Base-by-base conservation (phyloP, 495 filamentous ascomycete genomes). In the Haplographium delicatum region DNA sequence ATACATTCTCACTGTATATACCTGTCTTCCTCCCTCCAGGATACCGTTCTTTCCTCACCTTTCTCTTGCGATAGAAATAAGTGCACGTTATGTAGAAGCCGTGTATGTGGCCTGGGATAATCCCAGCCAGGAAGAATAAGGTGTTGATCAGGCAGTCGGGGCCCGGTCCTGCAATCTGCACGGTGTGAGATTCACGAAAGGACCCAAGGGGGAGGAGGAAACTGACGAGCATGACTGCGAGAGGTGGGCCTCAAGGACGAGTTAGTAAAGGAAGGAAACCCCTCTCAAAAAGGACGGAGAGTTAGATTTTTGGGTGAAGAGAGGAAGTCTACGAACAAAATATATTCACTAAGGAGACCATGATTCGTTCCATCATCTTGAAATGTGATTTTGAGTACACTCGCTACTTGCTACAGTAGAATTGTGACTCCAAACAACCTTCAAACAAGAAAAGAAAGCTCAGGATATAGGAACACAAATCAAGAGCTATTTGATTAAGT, bases 1-100 rank as follows among this genome's bases (percentile, higher is more conserved):
- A 60, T 2, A 66, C 54, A 45, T 44, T 56, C 20, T 60, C 52
- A 30, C 52, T 58, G 34, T 56, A 62, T 10, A 67, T 62, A n/a
- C 41, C 42, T 2, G 19, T 41, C 31, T 55, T 59, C 11, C 18
- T 46, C 0, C 55, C 54, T 1, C 61, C 63, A 6, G 61, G 65
- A 23, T 56, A 63, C 8, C 43, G 44, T 9, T 62, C 60, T 43
- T 62, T 63, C 8, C 55, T 13, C 8, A 68, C 67, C 50, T 67
- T 67, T 1, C 51, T 23, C 20, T 60, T 55, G 37, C 68, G 62
- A 26, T 66, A 60, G 56, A 65, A 68, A 50, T 67, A 72, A 1
- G 63, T 68, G 50, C 58, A 64, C 25, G 49, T 57, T 13, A 70
- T 60, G 56, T 69, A 69, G 62, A 72, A 72, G 16, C 57, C 68